These are phyloP conservation scores for Corylus americana DNA, from an alignment of 306 rosid species.

Conservation along the genomic window DNA sequence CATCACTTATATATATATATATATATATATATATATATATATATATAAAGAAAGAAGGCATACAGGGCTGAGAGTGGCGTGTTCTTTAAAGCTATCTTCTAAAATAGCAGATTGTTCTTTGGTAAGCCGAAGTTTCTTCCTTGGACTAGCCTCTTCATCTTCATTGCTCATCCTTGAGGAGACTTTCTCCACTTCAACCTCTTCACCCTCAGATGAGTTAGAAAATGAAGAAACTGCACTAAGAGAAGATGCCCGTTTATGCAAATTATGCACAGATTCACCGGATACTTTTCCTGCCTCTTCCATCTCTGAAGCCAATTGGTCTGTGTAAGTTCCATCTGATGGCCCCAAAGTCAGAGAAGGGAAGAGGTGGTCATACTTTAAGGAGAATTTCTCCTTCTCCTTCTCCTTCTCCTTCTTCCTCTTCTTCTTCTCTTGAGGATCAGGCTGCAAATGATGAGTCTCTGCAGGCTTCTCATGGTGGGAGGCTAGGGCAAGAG, in stretches of 20 bases:
- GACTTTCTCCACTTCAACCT: constrained; percentile 32
- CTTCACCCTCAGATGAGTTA: constrained; percentile 42
- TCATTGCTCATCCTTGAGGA: constrained; percentile 37
- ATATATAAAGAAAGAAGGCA: not conserved
- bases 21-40: not conserved
- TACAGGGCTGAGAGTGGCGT: constrained; percentile 78
- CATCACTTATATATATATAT: not conserved
- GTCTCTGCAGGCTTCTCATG: not conserved
- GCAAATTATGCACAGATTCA: constrained; percentile 28
- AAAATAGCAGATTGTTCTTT: constrained; percentile 71
- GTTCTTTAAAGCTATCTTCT: constrained; percentile 64
- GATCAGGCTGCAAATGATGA: constrained; percentile 11
- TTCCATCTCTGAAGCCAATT: not conserved
- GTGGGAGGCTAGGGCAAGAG: constrained; percentile 45
- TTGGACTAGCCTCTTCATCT: constrained; percentile 50
- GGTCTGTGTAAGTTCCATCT: constrained; percentile 8
- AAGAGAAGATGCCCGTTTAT: constrained; percentile 37
- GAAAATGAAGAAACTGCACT: constrained; percentile 67
- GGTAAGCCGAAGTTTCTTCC: constrained; percentile 87
- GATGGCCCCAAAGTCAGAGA: constrained; percentile 61
- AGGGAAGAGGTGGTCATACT: constrained; percentile 43
- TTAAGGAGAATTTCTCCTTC: constrained; percentile 38
- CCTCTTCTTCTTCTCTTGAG: constrained; percentile 14
- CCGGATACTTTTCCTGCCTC: constrained; percentile 13
- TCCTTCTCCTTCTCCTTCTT: constrained; percentile 5